Base-by-base conservation (phyloP, 495 filamentous ascomycete species). In the Daldinia caldariorum region DNA sequence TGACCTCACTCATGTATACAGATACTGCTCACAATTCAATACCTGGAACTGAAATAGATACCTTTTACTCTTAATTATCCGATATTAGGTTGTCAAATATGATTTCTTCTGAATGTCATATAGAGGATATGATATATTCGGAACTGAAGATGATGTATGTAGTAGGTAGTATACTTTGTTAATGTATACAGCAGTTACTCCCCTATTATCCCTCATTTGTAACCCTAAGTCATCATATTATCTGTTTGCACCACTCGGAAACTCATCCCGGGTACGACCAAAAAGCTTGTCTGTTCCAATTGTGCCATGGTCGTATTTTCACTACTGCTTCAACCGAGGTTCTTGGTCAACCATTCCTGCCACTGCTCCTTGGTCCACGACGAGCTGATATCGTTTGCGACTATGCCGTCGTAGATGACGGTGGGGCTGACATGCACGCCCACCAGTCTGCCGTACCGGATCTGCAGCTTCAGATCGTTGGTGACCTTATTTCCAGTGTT, bases 391-490 rank as follows among this genome's bases (percentile, higher is more conserved):
- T 88, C 85, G 64, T 85, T 87, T 66, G 91, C 92, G 50, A 95
- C 90, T 43, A 94, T 86, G 8, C 92, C 93, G 80, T 97, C 88
- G 80, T 97, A 95, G 45, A 96, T 79, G 16, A 96, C 92, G 1
- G 93, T 97, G 20, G 94, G 94, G 31, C 90, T 93, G 31, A 97
- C 92, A 83, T 97, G 94, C 35, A 96, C 88, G 5, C 94, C 92
- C 6, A 89, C 80, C 70, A 93, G 78, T 62, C 94, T 82, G 67
- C 90, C 90, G 75, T 89, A 90, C 82, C 94, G 96, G 53, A 96
- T 86, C 76, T 94, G 82, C 47, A 90, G 75, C 81, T 97, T 99
- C 53, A 97, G 77, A 74, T 97, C 94, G 77, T 91, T 84, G 61
- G 94, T 97, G 39, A 91, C 88, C 57, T 81, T 80, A 77, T 97